Base-by-base conservation (phyloP, 73 alveolate genomes). In the Paramecium pentaurelia region DNA sequence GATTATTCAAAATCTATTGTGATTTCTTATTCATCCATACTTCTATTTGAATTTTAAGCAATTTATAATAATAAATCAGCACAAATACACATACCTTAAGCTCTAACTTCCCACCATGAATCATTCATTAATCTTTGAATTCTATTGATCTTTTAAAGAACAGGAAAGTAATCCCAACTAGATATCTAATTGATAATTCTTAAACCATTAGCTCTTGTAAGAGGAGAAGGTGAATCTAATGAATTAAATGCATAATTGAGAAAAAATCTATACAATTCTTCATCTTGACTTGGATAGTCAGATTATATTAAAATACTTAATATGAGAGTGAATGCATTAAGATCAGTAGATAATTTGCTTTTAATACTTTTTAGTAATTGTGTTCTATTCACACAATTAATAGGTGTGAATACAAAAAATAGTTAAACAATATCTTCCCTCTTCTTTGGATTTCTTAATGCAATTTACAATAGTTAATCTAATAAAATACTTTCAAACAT, bases 71-170 rank as follows among this genome's bases (percentile, higher is more conserved):
- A 71, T 28, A 89, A 45, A 71, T 89, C 88, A 45, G 86, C 84
- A 71, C 94, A 89, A 12, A 89, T 89, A 25, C 86, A 71, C 77
- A 89, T 32, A 10, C 86, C 88, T 89, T 89, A 18, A 3, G 94
- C 94, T 89, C 88, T 71, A 8, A 89, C 94, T 47, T 89, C 94
- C 94, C 94, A 89, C 94, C 94, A 89, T 22, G 68, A 51, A 71
- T 89, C 94, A 89, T 89, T 54, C 71, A 89, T 89, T 12, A 89
- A 60, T 51, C 49, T 89, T 32, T 71, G 34, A 12, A 89, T 37
- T 22, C 64, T 38, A 45, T 51, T 20, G 6, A 89, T 71, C 36
- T 71, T 89, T 40, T 44, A 71, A 4, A 89, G 44, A 20, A 89
- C 91, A 22, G 80, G 86, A 14, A 45, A 42, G 40, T 71, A 89